Evolutionary conservation across 768 basidiomycete genomes (phyloP), one percentile per base, ranked within the genome.

Genomic region (Multifurca ochricompacta): DNA sequence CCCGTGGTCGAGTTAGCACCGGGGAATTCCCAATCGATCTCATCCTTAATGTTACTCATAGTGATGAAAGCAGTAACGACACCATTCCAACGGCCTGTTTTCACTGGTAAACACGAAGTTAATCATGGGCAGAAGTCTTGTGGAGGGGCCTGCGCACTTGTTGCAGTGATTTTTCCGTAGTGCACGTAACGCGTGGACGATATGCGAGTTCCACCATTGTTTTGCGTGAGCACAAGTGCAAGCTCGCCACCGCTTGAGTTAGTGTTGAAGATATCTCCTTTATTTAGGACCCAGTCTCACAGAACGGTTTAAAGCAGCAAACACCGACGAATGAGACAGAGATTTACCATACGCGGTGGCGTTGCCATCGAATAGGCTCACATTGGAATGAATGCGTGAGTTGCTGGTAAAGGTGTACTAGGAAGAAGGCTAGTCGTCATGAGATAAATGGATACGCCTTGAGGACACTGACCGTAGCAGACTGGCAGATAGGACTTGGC

Each of bases 11-110:
- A 83, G 18, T 69, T 63, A 42, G 71, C 71, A 6, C 87, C 86
- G 51, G 87, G 84, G 63, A 83, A 91, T 65, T 90, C 87, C 87
- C 89, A 90, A 59, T 91, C 88, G 48, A 91, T 87, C 65, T 91
- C 89, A 63, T 89, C 86, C 66, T 87, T 89, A 62, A 90, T 75
- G 59, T 84, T 79, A 16, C 69, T 71, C 90, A 91, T 91, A 5
- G 83, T 85, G 63, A 90, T 87, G 69, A 86, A 87, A 8, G 91
- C 90, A 1, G 85, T 83, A 49, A 94, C 85, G 6, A 93, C 82
- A 31, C 90, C 90, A 16, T 66, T 75, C 87, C 87, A 90, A 53
- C 80, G 78, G 37, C 85, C 81, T 1, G 87, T 85, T 70, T 89
- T 90, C 60, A 89, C 85, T 86, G 62, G 13, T 44, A 8, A 40